Evolutionary conservation across 768 basidiomycete genomes (phyloP), one percentile per base, ranked within the genome.

Genomic region (Rubroboletus satanas): DNA sequence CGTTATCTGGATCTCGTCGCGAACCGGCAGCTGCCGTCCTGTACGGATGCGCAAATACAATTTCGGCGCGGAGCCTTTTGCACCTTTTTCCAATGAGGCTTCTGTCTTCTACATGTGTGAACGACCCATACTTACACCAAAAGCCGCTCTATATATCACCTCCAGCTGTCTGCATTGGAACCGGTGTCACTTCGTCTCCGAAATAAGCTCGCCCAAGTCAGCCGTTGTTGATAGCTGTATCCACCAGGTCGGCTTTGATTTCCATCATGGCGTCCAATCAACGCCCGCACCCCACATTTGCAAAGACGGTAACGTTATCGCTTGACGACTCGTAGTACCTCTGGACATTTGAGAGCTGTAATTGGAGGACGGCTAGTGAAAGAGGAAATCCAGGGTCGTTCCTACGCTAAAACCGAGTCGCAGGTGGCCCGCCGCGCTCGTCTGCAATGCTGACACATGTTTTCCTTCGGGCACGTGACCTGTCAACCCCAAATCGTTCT

Each of bases 11-110:
- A 70, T 70, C 67, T 61, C 41, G 64, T 66, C 67, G 56, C 61
- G 49, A 64, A 9, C 54, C 65, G 67, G 67, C 54, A 68, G 43
- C 37, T 68, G 66, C 67, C 67, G 67, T 59, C 50, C 49, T 58
- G 54, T 51, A 38, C 64, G 58, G 62, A 58, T 53, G 59, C 65
- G 62, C 62, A 66, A 49, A 64, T 59, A 61, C 54, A 56, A 67
- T 67, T 69, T 70, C 68, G 67, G 64, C 58, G 61, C 68, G 68
- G 68, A 61, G 28, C 60, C 64, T 63, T 70, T 69, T 57, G 37
- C 28, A 39, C 21, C 32, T 53, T 35, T 59, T 35, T 55, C 45
- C 43, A 56, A 56, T 53, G 41, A 28, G 51, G 58, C 33, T 45
- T 51, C 44, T 42, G 26, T 32, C 58, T 58, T 52, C 47, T 57